These are phyloP conservation scores for Solanum hybrid DNA, from an alignment of 305 asterid species.

Conservation along the genomic window DNA sequence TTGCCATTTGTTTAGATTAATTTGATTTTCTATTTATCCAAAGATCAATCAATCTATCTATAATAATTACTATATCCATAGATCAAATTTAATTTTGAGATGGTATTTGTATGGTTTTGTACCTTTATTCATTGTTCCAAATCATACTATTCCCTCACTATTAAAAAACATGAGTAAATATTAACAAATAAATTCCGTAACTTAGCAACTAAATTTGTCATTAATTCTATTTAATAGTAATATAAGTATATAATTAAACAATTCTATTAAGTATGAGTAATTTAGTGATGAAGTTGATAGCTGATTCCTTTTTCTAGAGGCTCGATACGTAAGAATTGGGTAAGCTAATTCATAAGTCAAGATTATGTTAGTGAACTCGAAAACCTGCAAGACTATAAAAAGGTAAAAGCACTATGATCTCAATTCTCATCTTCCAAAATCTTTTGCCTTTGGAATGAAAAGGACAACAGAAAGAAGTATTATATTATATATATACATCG, in stretches of 20 bases:
- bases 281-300: background rate
- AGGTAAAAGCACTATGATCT: background rate
- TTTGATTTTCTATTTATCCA: too few species aligned
- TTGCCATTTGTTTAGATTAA: too few species aligned
- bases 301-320: background rate
- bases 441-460: background rate
- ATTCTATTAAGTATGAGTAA: too few species aligned
- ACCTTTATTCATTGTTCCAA: background rate
- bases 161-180: background rate
- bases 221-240: background rate
- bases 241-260: too few species aligned
- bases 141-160: background rate
- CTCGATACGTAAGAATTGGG: background rate
- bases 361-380: background rate
- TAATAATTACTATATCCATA: background rate
- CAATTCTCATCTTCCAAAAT: background rate
- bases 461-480: background rate
- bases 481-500: too few species aligned
- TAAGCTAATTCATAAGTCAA: background rate
- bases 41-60: too few species aligned
- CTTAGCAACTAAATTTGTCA: background rate
- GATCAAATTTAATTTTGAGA: background rate
- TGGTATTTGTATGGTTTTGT: background rate
- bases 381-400: background rate
- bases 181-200: background rate